Conservation (phyloP, 164 flowering plant genomes). For the Tetracentron sinense region DNA sequence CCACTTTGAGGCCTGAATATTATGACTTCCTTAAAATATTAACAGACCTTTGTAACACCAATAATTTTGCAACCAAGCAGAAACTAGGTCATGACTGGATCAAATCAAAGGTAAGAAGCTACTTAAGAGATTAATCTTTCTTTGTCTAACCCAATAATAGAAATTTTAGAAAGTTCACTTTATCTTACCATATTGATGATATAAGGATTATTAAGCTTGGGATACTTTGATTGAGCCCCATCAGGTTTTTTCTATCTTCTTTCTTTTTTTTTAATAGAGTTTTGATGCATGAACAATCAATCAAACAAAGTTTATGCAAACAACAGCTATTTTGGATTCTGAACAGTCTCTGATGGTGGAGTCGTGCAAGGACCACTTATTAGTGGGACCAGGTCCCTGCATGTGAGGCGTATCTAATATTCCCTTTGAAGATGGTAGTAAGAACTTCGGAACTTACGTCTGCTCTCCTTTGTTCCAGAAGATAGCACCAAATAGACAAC, state of each 20-base stretch:
- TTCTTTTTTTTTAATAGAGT: too few relatives aligned
- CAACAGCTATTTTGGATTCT: neutral
- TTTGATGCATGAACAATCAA: neutral
- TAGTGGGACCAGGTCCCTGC: neutral
- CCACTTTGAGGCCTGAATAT: neutral
- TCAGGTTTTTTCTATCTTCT: too few relatives aligned
- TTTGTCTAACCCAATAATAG: too few relatives aligned
- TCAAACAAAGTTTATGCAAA: neutral
- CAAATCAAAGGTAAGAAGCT: neutral
- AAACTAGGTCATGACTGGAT: neutral
- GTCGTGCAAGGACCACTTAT: neutral
- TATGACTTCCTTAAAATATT: neutral
- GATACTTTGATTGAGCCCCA: neutral
- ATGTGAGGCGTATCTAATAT: neutral
- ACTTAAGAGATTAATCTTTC: too few relatives aligned
- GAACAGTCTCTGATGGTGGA: neutral
- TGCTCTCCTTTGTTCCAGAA: slow-evolving; percentile 64
- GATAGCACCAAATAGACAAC: slow-evolving; percentile 58
- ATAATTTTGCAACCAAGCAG: neutral
- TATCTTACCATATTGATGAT: too few relatives aligned
- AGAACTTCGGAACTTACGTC: slow-evolving; percentile 36
- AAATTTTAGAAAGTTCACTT: too few relatives aligned
- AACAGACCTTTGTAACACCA: neutral
- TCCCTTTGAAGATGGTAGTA: neutral
- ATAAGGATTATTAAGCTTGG: neutral